These are phyloP conservation scores for Panellus pusillus DNA, from an alignment of 768 basidiomycete species.

Conservation along the genomic window DNA sequence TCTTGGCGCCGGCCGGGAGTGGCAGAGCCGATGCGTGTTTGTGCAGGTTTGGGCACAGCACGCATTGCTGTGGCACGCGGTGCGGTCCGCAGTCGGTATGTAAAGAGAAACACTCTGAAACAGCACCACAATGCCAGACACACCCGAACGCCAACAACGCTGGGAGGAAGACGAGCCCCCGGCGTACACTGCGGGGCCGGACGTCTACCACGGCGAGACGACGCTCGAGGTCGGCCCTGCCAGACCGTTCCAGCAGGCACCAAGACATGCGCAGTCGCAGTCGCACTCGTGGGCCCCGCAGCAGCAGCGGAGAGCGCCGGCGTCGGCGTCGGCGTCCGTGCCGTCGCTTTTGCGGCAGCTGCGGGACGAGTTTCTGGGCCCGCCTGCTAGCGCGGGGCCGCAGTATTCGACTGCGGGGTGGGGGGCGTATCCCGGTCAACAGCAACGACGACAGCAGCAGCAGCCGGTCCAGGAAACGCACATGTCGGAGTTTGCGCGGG, in stretches of 20 bases:
- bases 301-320: background rate
- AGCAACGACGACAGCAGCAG: too few relatives aligned
- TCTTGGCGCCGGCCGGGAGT: too few relatives aligned
- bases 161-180: conserved; percentile 66
- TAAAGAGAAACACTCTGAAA: too few relatives aligned
- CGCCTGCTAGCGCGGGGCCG: too few relatives aligned
- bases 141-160: too few relatives aligned
- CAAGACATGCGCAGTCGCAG: conserved; percentile 16
- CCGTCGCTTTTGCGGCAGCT: conserved; percentile 19
- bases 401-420: background rate
- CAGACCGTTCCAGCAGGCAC: conserved; percentile 53
- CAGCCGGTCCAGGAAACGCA: conserved; percentile 11
- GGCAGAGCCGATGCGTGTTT: too few relatives aligned
- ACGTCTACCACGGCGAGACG: conserved; percentile 55
- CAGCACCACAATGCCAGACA: too few relatives aligned
- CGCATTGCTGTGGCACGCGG: too few relatives aligned
- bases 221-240: conserved; percentile 63
- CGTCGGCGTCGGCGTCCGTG: background rate
- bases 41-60: too few relatives aligned
- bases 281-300: background rate
- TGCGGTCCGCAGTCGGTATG: too few relatives aligned
- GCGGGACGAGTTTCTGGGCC: conserved; percentile 14
- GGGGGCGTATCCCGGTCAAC: conserved; percentile 23
- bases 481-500: conserved; percentile 61
- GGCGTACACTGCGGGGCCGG: conserved; percentile 63